A percentile compares a stretch with the other conserved stretches of the same genome.
phyloP scores from a whole-genome alignment of 345 rosid species.

The Citropsis articulata region DNA sequence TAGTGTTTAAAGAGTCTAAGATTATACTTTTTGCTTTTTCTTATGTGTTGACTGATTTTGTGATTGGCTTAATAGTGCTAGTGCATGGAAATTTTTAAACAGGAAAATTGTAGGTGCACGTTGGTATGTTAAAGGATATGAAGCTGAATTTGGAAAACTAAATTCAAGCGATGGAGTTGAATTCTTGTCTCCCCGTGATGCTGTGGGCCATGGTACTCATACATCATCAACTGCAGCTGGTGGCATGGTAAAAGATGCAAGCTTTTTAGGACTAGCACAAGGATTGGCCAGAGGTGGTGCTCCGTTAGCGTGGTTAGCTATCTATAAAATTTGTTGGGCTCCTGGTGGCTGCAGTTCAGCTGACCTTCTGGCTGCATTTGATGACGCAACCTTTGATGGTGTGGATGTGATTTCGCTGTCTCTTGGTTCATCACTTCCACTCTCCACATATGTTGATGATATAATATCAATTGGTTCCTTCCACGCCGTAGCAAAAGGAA shows the following conservation, averaged over 20 bases:
- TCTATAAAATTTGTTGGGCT: constrained; percentile 48
- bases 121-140: constrained; percentile 46
- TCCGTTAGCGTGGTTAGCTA: constrained; percentile 35
- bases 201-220: constrained; percentile 40
- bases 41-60: neutral
- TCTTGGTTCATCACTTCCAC: constrained; percentile 32
- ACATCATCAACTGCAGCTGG: constrained; percentile 44
- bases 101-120: constrained; percentile 52
- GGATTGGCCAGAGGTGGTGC: constrained; percentile 47
- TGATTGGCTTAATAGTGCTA: neutral
- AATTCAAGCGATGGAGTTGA: constrained; percentile 18
- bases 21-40: neutral
- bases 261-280: constrained; percentile 35
- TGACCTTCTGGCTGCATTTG: constrained; percentile 48
- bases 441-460: constrained; percentile 25
- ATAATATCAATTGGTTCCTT: constrained; percentile 32
- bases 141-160: constrained; percentile 39
- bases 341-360: constrained; percentile 37
- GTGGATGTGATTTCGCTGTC: constrained; percentile 42
- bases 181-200: constrained; percentile 41
- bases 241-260: constrained; percentile 24
- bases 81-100: neutral
- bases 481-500: constrained; percentile 38
- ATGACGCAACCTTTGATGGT: constrained; percentile 44
- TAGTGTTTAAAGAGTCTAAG: neutral